Evolutionary conservation across 1,139 yeast genomes (phyloP), one percentile per base, ranked within the genome.

Genomic region (Hansenula sp.): DNA sequence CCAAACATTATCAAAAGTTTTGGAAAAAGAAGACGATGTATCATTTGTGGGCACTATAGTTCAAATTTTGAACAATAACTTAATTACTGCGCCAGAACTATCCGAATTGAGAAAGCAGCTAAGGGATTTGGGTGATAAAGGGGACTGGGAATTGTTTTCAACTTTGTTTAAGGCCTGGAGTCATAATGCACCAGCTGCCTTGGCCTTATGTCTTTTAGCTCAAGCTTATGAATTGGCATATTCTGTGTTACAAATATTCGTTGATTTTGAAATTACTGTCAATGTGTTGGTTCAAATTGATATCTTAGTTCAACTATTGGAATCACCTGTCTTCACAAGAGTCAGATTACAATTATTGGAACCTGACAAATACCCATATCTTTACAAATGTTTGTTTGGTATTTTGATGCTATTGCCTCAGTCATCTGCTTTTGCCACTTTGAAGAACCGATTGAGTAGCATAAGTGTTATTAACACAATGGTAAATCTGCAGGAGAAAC

Each of bases 331-430:
- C 1, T 93, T 94, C 62, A 84, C 96, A 27, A 84, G 88, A 57
- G 72, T 93, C 50, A 75, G 99, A 49, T 69, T 94, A 49, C 97
- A 93, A 63, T 69, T 94, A 24, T 69, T 94, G 43, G 96, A 90
- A 59, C 97, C 96, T 0, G 89, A 84, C 42, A 80, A 78, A 54
- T 77, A 87, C 59, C 96, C 96, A 0, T 86, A 77, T 57, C 67
- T 94, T 36, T 88, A 85, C 73, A 89, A 90, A 60, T 86, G 96
- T 40, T 73, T 94, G 28, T 94, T 90, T 60, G 99, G 99, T 1
- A 76, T 94, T 40, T 71, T 94, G 47, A 94, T 94, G 99, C 74
- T 94, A 6, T 67, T 94, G 43, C 99, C 99, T 0, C 99, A 94
- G 61, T 88, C 97, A 0, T 78, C 89, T n/a, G 96, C 99, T 0